Evolutionary conservation across 2,329 filamentous ascomycete genomes (phyloP).

Genomic region (Orbilia blumenaviensis): DNA sequence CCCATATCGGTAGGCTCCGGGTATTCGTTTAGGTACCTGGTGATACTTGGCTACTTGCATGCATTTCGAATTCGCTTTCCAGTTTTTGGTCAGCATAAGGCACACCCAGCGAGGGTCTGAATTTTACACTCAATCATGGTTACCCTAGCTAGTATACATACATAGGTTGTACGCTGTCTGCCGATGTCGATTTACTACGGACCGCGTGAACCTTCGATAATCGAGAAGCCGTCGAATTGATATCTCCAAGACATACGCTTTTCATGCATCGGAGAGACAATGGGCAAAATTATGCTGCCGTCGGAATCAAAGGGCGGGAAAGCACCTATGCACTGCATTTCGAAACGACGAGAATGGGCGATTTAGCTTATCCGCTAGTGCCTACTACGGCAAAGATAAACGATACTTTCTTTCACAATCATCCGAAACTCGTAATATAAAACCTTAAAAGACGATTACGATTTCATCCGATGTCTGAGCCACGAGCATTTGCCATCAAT

Average conservation of each 20-base stretch:
- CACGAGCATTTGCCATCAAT: background rate
- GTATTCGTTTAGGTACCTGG: conserved; percentile 5
- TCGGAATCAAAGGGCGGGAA: conserved; percentile 30
- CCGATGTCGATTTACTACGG: background rate
- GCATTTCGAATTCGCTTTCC: conserved; percentile 14
- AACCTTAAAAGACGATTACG: conserved; percentile 24
- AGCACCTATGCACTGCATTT: background rate
- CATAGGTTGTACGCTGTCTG: no score
- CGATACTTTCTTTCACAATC: background rate
- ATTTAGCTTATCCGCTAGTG: background rate
- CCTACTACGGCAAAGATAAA: conserved; percentile 24
- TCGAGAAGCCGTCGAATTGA: conserved; percentile 8
- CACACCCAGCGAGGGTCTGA: conserved; percentile 13
- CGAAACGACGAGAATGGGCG: conserved; percentile 20
- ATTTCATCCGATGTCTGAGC: conserved; percentile 52
- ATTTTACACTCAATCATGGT: conserved; percentile 5
- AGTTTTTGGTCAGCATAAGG: conserved; percentile 21
- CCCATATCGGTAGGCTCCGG: conserved; percentile 37
- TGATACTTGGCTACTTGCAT: conserved; percentile 6
- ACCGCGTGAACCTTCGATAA: conserved; percentile 19
- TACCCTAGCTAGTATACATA: conserved; percentile 2
- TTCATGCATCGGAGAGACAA: conserved; percentile 14
- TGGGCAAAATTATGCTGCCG: conserved; percentile 23
- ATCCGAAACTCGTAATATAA: conserved; percentile 18
- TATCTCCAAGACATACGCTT: background rate